Evolutionary conservation across 306 rosid species (phyloP), one percentile per base, ranked within the genome.

Genomic region (Lagenaria siceraria): DNA sequence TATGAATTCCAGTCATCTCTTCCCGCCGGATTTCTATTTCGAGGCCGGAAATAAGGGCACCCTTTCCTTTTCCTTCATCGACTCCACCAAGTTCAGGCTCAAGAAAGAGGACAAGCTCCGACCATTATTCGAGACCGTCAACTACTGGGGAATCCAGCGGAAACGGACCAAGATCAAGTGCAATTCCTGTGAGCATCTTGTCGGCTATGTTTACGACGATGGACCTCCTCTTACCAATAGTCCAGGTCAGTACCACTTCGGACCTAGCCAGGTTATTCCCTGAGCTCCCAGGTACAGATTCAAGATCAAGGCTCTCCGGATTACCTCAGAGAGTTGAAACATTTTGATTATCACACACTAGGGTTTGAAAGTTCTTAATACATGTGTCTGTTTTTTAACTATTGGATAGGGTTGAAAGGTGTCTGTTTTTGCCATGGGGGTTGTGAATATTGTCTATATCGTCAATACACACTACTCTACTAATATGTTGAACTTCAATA

Each of bases 211-310:
- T 29, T 95, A 95, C 80, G 97, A 90, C 17, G 98, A 95, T 31
- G 98, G 98, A 31, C 87, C 92, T 40, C 97, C 97, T 51, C 84
- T 87, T n/a, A 90, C 83, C 13, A 61, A 86, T 29, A 75, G 79
- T 77, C 87, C 96, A 3, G 96, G 98, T 49, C 97, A 95, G 79
- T 88, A 81, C 56, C 92, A 90, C 71, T 78, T 95, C 58, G 98
- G 98, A 1, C 98, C 98, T 13, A 95, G 98, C 80, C 98, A 95
- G 84, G 97, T 90, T 18, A 88, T 95, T 58, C 95, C 93, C 3
- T 63, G 98, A 64, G 96, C 93, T 48, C 89, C 96, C 12, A 76
- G 96, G 14, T 95, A 87, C 31, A 80, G 98, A 73, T 86, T 95
- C 83, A 95, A 92, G 86, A 86, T 29, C 79, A 95, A 95, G 76